Evolutionary conservation across 176 grass and related monocot genomes (phyloP), one percentile per base, ranked within the genome.

Genomic region (Elymus sibiricus): DNA sequence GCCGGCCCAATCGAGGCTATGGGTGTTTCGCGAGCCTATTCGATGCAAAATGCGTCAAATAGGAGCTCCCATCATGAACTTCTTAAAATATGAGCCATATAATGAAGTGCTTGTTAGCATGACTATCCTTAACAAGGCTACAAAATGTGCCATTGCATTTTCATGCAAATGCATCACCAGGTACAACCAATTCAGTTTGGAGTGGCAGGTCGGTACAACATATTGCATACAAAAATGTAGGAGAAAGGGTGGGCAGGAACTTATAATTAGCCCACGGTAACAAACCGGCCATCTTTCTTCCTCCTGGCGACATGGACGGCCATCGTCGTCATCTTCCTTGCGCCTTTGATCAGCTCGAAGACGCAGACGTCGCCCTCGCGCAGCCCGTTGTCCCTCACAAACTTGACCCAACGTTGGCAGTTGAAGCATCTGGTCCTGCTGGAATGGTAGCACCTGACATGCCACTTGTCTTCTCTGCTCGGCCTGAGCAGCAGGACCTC

Each of bases 271-370:
- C 5, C 32, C 22, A 43, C 34, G 11, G 42, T 3, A 34, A 28
- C 60, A 74, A 85, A 76, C 35, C 44, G 26, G 9, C 27, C 7
- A 4, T 58, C 4, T 58, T 75, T 85, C 77, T 35, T 65, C 66
- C 72, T 85, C 69, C 46, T 66, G 21, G 65, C 11, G 26, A 85
- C 87, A 85, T 81, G 82, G 21, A 89, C 77, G 0, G 26, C 34
- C 82, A 89, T 85, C 2, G 11, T 46, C 13, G 42, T 60, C 46
- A 11, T 44, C 79, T n/a, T 80, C 44, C 7, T 74, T 2, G 40
- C 2, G 4, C 47, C 32, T 77, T 71, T 90, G 40, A 77, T 82
- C 38, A 94, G 51, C 63, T 94, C 86, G 19, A 89, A 91, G 21
- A 81, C 2, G 4, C 92, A 89, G 66, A 87, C 5, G 19, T 85